A percentile compares a stretch with the other conserved stretches of the same genome.
Evolutionary conservation across 192 early-diverging fungal genomes (phyloP).

Genomic region (Umbelopsis sp.): DNA sequence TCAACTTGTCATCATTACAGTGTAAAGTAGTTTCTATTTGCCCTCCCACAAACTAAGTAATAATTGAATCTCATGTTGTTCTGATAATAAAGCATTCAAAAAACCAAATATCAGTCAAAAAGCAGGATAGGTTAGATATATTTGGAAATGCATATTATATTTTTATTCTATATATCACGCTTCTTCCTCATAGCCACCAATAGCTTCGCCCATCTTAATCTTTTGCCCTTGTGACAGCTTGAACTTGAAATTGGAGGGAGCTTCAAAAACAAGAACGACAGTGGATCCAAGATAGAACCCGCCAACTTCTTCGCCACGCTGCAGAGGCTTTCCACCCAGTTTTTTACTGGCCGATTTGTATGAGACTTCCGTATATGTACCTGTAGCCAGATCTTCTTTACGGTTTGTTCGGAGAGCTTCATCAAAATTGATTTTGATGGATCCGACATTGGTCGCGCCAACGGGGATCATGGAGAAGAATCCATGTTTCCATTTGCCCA

Average conservation of each 20-base stretch:
- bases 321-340: constrained; percentile 68
- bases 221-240: constrained; percentile 67
- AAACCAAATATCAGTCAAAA: background rate
- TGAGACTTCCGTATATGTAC: constrained; percentile 74
- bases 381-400: constrained; percentile 61
- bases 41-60: background rate
- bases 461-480: constrained; percentile 98
- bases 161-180: background rate
- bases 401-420: constrained; percentile 71
- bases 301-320: constrained; percentile 88
- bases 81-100: background rate
- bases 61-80: background rate
- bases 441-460: constrained; percentile 97
- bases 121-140: background rate
- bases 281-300: constrained; percentile 96
- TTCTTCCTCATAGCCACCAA: constrained; percentile 56
- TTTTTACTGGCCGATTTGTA: constrained; percentile 66
- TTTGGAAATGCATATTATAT: background rate
- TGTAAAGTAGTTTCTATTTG: constrained; percentile 46
- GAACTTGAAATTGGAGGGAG: constrained; percentile 83
- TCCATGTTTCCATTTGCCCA: constrained; percentile 92
- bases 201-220: constrained; percentile 80
- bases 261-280: constrained; percentile 96
- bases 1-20: constrained; percentile 77
- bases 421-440: constrained; percentile 94